These are phyloP conservation scores for Pyrus bretschneideri DNA, from an alignment of 306 rosid genomes.

Conservation along the genomic window DNA sequence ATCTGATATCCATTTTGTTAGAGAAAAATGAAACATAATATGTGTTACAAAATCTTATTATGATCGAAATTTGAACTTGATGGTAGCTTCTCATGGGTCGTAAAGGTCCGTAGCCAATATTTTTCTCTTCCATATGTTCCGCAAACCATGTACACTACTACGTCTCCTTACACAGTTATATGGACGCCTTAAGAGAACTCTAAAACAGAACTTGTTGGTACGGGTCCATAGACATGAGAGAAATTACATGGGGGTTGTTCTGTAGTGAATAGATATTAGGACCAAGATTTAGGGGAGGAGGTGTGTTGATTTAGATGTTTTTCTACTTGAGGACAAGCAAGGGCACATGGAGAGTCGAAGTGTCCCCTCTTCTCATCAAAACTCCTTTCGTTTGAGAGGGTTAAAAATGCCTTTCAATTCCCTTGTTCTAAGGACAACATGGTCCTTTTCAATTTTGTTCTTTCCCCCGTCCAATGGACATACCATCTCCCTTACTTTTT, in stretches of 20 bases:
- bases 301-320: constrained; percentile 51
- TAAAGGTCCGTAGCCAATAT: too few relatives aligned
- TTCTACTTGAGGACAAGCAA: constrained; percentile 56
- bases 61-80: too few relatives aligned
- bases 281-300: constrained; percentile 23
- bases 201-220: neutral
- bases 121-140: too few relatives aligned
- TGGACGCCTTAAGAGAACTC: too few relatives aligned
- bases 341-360: constrained; percentile 55
- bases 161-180: neutral
- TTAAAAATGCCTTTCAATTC: constrained; percentile 25
- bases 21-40: neutral
- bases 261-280: constrained; percentile 19
- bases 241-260: constrained; percentile 29
- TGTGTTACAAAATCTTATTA: neutral
- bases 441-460: constrained; percentile 47
- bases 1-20: neutral
- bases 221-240: constrained; percentile 3
- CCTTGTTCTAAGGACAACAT: constrained; percentile 37
- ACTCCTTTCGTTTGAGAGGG: constrained; percentile 23
- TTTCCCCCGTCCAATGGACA: constrained; percentile 38
- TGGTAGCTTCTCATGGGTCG: too few relatives aligned
- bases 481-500: neutral
- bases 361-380: constrained; percentile 19
- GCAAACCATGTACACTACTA: neutral